Evolutionary conservation across 2,329 filamentous ascomycete species (phyloP), one percentile per base, ranked within the genome.

Genomic region (Colletotrichum sansevieriae): DNA sequence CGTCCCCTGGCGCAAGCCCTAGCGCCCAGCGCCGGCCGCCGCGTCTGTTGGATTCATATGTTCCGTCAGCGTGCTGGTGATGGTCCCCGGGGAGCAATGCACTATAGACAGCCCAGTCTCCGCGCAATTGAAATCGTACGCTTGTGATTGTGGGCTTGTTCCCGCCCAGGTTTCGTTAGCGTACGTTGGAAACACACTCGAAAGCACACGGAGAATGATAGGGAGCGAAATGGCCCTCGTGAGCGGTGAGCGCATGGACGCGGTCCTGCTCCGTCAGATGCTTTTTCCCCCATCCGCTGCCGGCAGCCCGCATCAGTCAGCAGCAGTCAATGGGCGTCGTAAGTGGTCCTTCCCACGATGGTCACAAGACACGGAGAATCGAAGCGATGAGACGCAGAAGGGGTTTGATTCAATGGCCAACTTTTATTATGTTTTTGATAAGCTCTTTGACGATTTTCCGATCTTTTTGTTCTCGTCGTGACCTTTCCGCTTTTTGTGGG

Each of bases 351-450:
- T 15, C 29, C 22, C 4, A 10, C 44, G 2, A 5, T 6, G 5
- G 18, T 56, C 51, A 58, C 29, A n/a, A 49, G 41, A 11, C 4
- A 20, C 18, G 25, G 7, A 11, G 11, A 35, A 20, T 11, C 47
- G 13, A 29, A 20, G 10, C n/a, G 7, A 9, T 49, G 20, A 35
- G 22, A 37, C 20, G 6, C 13, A 6, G 35, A 33, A 39, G 22
- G n/a, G 8, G 20, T 58, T 64, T 68, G 65, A 68, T 68, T 68
- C 52, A 68, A 65, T 65, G 54, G 54, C 61, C 63, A 69, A 69
- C 54, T 66, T 69, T 69, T 69, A 69, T 69, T 69, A 46, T 66
- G 56, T 69, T 68, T 69, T 66, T 66, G 56, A 44, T 69, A 57
- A 66, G 43, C 56, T 66, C 49, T 62, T 69, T 56, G 66, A 69